These are phyloP conservation scores for Eucalyptus regnans DNA, from an alignment of 345 rosid species.

Conservation along the genomic window DNA sequence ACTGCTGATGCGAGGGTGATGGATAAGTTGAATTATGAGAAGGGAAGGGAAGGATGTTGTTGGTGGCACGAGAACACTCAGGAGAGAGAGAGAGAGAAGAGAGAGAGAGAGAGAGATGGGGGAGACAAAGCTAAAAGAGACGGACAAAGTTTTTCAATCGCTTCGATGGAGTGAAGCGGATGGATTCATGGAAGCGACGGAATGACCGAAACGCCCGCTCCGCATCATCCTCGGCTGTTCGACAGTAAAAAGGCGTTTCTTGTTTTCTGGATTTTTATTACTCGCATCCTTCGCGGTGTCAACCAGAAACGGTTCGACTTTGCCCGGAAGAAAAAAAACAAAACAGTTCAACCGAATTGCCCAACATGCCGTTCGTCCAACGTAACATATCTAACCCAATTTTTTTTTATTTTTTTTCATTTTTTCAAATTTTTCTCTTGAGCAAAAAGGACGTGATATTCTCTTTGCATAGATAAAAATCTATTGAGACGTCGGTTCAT, in stretches of 20 bases:
- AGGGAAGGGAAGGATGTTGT: neutral
- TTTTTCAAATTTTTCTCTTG: no score
- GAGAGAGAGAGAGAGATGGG: neutral
- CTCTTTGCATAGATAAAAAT: rapidly evolving
- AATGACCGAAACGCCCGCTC: neutral
- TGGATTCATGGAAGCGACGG: neutral
- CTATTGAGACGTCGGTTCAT: rapidly evolving
- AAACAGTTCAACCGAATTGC: neutral
- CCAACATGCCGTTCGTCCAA: neutral
- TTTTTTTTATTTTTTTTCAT: neutral
- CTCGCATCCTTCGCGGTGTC: neutral
- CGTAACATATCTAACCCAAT: neutral
- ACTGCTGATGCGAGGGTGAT: neutral
- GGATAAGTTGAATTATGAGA: neutral
- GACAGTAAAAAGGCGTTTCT: neutral
- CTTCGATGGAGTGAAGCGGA: neutral
- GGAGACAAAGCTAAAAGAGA: neutral
- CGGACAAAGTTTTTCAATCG: neutral
- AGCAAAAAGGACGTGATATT: no score
- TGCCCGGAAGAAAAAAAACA: no score
- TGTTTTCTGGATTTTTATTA: neutral
- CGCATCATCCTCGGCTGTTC: neutral
- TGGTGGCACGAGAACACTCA: neutral
- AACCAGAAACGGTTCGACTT: neutral
- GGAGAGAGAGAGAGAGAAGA: neutral